Evolutionary conservation across 371 early-diverging fungal species (phyloP), one percentile per base, ranked within the genome.

Genomic region (Apophysomyces ossiformis): DNA sequence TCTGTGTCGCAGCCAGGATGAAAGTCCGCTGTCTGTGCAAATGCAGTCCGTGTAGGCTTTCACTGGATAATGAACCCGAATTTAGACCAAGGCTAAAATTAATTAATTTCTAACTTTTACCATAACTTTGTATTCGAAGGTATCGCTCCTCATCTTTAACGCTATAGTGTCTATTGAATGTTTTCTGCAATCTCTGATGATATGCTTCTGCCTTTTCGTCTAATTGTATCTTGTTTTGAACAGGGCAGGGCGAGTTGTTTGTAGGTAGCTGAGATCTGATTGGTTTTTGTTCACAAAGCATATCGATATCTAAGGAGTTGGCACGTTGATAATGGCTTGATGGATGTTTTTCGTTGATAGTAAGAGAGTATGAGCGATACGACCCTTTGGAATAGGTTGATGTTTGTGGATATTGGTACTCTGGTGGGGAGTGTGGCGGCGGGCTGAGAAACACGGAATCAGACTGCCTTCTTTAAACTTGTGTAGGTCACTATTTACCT

Each of bases 1-100:
- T 21, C 21, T n/a, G 21, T 8, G 9, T 21, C 21, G 54, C 21
- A 50, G 54, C 54, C 54, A 50, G 16, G 54, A 50, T 8, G 54
- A 18, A 7, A 50, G 21, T 50, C 54, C 54, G 21, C 54, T 50
- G 21, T 50, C 54, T 18, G 54, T 50, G 8, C 54, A 7, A 21
- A 50, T 50, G 21, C 54, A 50, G 21, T 50, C 54, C 5, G 54
- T 50, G 11, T 50, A 50, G 2, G 54, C 54, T 50, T 50, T 50
- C 16, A 50, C 54, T 50, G 26, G 18, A 32, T 4, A 50, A 21
- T 50, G 9, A 13, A 15, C 1, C 9, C 21, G 9, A 50, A 26
- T 26, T 18, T 18, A 18, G 21, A 7, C 7, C 16, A n/a, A 50
- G 9, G 1, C 18, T 7, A 50, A 50, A n/a, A 11, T 26, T 7